These are phyloP conservation scores for Rhodotorula sp. DNA, from an alignment of 1,284 basidiomycete genomes.

Conservation along the genomic window DNA sequence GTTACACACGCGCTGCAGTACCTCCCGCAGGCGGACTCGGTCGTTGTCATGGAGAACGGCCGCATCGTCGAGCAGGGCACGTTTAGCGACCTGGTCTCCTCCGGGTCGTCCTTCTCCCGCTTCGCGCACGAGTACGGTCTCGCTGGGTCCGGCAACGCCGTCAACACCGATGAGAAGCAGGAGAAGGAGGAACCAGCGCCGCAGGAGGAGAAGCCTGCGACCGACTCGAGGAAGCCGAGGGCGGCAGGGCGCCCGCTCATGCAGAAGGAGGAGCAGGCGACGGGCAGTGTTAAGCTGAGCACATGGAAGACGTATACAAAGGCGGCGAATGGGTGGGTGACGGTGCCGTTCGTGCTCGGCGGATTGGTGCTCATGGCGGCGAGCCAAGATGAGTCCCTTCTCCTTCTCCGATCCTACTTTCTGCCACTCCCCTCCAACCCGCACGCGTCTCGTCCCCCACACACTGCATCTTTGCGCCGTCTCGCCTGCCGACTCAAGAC, in stretches of 20 bases:
- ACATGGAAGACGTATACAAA: conserved; percentile 68
- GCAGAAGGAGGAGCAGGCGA: conserved; percentile 48
- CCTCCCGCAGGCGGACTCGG: conserved; percentile 45
- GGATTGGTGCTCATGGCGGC: conserved; percentile 63
- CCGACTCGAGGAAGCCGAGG: conserved; percentile 47
- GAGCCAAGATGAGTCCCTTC: conserved; percentile 27
- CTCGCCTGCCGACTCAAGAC: too few relatives aligned
- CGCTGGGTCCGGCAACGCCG: not conserved
- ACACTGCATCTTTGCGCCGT: too few relatives aligned
- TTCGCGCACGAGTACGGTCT: conserved; percentile 67
- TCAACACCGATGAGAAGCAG: not conserved
- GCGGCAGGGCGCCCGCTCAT: conserved; percentile 58
- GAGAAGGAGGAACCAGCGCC: conserved; percentile 49
- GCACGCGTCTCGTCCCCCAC: too few relatives aligned
- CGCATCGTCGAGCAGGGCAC: conserved; percentile 62
- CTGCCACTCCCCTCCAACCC: too few relatives aligned
- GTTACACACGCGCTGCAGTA: conserved; percentile 53
- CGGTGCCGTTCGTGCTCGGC: conserved; percentile 61
- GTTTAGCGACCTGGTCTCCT: conserved; percentile 47
- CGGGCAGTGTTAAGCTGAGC: conserved; percentile 30
- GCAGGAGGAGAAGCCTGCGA: conserved; percentile 49
- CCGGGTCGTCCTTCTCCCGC: conserved; percentile 67
- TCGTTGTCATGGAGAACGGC: conserved; percentile 66
- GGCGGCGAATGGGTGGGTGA: conserved; percentile 63
- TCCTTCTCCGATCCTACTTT: not conserved